Evolutionary conservation across 73 alveolate genomes (phyloP).

Genomic region (Paramecium biaurelia): DNA sequence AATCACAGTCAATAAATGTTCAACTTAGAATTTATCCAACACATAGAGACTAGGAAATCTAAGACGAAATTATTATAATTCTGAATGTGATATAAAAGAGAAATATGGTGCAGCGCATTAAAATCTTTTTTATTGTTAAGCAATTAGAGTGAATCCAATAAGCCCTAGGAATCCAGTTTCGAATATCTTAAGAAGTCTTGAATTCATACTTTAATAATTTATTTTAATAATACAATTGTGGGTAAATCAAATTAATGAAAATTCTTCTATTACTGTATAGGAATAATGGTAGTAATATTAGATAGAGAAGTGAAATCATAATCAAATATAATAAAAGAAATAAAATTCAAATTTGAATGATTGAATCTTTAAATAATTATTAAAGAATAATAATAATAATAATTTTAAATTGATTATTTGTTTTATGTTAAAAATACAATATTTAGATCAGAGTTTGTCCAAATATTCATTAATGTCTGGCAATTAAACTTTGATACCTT

Average conservation of each 20-base stretch:
- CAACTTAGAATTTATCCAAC: conserved; percentile 4
- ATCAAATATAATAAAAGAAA: neutral
- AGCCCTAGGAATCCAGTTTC: conserved; percentile 1
- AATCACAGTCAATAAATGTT: neutral
- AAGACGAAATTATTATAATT: neutral
- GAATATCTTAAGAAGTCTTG: neutral
- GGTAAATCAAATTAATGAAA: neutral
- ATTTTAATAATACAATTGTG: neutral
- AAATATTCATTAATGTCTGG: conserved; percentile 89
- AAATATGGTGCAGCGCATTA: conserved; percentile 11
- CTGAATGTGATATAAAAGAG: conserved; percentile 32
- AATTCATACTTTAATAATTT: neutral
- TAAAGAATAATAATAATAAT: neutral
- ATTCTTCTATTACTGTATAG: neutral
- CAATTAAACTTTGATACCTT: conserved; percentile 90
- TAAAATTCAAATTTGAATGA: neutral
- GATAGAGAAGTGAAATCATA: neutral
- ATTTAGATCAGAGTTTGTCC: conserved; percentile 81
- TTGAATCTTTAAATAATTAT: neutral
- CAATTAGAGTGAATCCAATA: neutral
- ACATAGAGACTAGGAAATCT: conserved; percentile 22
- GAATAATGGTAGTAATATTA: neutral
- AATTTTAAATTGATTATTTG: neutral
- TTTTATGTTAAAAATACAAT: neutral
- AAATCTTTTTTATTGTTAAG: neutral